Evolutionary conservation across 371 early-diverging fungal species (phyloP), one percentile per base, ranked within the genome.

Genomic region (Quaeritorhiza haematococci): DNA sequence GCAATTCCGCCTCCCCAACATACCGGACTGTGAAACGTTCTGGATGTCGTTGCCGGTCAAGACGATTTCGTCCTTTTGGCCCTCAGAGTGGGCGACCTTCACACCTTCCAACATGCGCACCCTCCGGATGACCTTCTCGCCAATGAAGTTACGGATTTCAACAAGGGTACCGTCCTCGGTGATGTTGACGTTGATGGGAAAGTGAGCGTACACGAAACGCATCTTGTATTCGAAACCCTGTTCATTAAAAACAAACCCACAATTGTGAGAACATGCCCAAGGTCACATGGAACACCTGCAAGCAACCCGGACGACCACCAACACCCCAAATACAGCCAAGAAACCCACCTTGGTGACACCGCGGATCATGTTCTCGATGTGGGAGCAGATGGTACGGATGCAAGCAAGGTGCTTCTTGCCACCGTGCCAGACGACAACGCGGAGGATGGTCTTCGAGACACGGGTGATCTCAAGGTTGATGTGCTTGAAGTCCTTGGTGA

Each of bases 161-260:
- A 96, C 88, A 28, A 73, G 75, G 68, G 87, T 85, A 52, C 86
- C 88, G 63, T 80, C 81, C 63, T 93, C 87, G 62, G 82, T 75
- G 60, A 99, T 88, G 74, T 89, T 91, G 63, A 92, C 91, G 83
- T 93, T 95, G 86, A 99, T 99, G 78, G 99, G 98, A 83, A 99
- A 99, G 83, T 99, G 99, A 61, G 98, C 98, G 70, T 98, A 98
- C 53, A 96, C 99, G 69, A 92, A 96, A 69, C 98, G 97, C 92
- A 99, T 88, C 86, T 94, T 96, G 91, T 99, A 99, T 79, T 90
- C 84, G 90, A 89, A 99, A 56, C 99, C 99, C 81, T 84, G 66
- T 53, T 74, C 19, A 34, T n/a, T 34, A 48, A 15, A 33, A 33
- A 3, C 52, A 21, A 8, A 46, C 30, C n/a, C n/a, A n/a, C n/a